A percentile compares a stretch with the other conserved stretches of the same genome.
These are phyloP conservation scores for Penicillium verrucosum DNA, from an alignment of 2,329 filamentous ascomycete genomes.

Conservation along the genomic window DNA sequence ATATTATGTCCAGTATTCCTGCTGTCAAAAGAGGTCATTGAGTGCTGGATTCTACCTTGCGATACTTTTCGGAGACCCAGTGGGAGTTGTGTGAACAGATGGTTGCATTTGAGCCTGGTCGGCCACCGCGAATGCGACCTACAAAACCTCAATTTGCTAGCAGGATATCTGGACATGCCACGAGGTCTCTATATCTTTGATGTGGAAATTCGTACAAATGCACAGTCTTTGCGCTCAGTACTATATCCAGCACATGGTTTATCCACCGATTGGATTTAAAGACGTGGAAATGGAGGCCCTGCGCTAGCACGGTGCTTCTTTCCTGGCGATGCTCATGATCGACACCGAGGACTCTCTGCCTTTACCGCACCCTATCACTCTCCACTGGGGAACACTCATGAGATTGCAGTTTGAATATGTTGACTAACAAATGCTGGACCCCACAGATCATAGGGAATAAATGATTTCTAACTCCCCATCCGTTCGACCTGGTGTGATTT, in stretches of 20 bases:
- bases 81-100: neutral
- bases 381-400: neutral
- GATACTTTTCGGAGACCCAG: neutral
- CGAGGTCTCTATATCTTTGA: neutral
- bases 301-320: slow-evolving; percentile 3
- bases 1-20: neutral
- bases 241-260: neutral
- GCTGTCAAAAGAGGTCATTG: neutral
- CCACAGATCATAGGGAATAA: slow-evolving; percentile 22
- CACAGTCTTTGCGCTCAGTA: neutral
- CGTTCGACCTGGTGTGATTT: slow-evolving; percentile 25
- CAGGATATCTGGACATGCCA: neutral
- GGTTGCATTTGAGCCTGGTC: slow-evolving; percentile 3
- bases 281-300: neutral
- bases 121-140: slow-evolving; percentile 5
- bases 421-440: slow-evolving; percentile 13
- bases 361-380: neutral
- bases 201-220: neutral
- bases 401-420: neutral
- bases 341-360: neutral
- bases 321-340: neutral
- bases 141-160: slow-evolving; percentile 1
- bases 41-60: neutral
- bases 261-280: neutral
- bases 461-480: slow-evolving; percentile 23